Conservation (phyloP, 495 filamentous ascomycete genomes). For the Trichoderma erinaceum region DNA sequence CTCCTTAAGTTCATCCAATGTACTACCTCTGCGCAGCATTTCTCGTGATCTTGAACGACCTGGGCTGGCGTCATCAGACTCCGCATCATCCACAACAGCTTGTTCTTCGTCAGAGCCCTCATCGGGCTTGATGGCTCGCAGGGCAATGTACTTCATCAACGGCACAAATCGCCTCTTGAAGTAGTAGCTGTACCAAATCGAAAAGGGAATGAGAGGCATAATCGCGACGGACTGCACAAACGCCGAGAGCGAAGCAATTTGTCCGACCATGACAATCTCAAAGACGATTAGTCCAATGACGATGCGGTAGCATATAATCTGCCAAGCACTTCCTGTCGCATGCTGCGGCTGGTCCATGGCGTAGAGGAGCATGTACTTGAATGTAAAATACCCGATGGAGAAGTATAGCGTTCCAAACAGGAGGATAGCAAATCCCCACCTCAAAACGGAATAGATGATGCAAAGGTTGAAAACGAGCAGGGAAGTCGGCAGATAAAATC, state of each 20-base stretch:
- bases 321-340: conserved; percentile 89
- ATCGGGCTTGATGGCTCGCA: conserved; percentile 69
- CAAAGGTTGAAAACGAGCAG: conserved; percentile 91
- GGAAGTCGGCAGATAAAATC: conserved; percentile 88
- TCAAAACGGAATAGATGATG: conserved; percentile 87
- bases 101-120: conserved; percentile 27
- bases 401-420: conserved; percentile 85
- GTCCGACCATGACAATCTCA: conserved; percentile 84
- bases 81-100: conserved; percentile 33
- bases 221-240: conserved; percentile 66
- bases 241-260: conserved; percentile 66
- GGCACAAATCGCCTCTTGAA: conserved; percentile 73
- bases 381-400: conserved; percentile 80
- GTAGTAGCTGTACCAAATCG: conserved; percentile 78
- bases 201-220: conserved; percentile 66
- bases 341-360: conserved; percentile 97
- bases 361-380: conserved; percentile 97
- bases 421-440: conserved; percentile 73
- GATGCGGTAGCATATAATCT: conserved; percentile 87
- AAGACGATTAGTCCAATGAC: conserved; percentile 79
- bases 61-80: conserved; percentile 27
- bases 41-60: conserved; percentile 19
- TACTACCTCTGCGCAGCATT: conserved; percentile 38
- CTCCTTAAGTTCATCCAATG: conserved; percentile 62
- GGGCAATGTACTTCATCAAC: conserved; percentile 83